Base-by-base conservation (phyloP, 2,329 filamentous ascomycete species). In the Aspergillus uvarum region DNA sequence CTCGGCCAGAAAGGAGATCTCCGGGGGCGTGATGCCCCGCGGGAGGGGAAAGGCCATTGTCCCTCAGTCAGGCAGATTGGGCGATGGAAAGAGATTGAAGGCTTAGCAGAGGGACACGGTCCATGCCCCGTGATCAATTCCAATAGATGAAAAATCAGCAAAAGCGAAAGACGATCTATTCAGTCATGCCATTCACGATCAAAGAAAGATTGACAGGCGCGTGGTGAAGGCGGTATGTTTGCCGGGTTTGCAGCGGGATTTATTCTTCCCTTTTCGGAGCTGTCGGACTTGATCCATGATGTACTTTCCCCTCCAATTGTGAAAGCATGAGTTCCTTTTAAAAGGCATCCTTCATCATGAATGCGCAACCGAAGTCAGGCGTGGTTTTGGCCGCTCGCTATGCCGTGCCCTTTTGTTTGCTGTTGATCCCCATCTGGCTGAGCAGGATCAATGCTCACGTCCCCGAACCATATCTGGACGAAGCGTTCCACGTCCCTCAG, bases 1-100 rank as follows among this genome's bases (percentile, higher is more conserved):
- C 80, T 99, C 95, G 77, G 93, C 96, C 29, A 98, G 81, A 72
- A 98, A 99, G 54, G 92, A 90, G 50, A 96, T 90, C 79, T 99
- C 95, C 65, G 90, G 83, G 61, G 95, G 92, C 68, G 90, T 89
- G 49, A 97, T 84, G 76, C 89, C 85, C 64, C 83, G 80, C 44
- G 84, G 83, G 47, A 87, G 80, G 64, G 85, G 84, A 66, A 87
- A 82, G 54, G 85, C 85, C 86, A 88, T 88, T 57, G 66, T 62
- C 49, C 59, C 59, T 65, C 60, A 56, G 38, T 44, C 32, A 42
- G 32, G 26, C 21, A 35, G 26, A n/a, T 31, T 35, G 35, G 48
- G 56, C 48, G 16, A n/a, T 22, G 4, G 22, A 26, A 44, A 47
- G 26, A n/a, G 16, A n/a, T 51, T 10, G 51, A 16, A 14, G 38